These are phyloP conservation scores for Platismatia glauca DNA, from an alignment of 495 filamentous ascomycete species.

Conservation along the genomic window DNA sequence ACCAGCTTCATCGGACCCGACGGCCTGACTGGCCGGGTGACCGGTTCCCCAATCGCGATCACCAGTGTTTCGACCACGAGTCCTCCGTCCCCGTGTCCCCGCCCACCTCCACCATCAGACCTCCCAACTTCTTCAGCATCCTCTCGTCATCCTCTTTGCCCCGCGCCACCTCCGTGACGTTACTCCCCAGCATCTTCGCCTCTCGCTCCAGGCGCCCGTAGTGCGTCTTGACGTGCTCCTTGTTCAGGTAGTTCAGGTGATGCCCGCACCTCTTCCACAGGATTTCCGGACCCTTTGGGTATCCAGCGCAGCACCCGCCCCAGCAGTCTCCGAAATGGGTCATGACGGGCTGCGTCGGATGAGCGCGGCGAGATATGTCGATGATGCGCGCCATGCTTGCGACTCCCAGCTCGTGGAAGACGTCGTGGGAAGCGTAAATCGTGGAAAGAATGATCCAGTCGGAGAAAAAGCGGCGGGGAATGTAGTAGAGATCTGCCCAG, in stretches of 20 bases:
- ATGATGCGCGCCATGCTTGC: conserved; percentile 25
- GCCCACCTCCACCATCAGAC: background rate
- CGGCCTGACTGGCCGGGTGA: background rate
- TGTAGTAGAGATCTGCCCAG: conserved; percentile 27
- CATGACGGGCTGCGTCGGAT: conserved; percentile 1
- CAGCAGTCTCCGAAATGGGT: conserved; percentile 4
- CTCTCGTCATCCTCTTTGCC: background rate
- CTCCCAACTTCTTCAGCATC: background rate
- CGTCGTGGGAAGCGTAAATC: conserved; percentile 10
- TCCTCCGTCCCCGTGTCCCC: background rate
- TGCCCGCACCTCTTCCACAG: conserved; percentile 1
- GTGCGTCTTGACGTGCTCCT: background rate
- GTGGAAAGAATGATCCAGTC: conserved; percentile 23
- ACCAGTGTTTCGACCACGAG: conserved; percentile 4
- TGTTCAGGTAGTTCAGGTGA: conserved; percentile 1
- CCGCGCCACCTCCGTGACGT: background rate
- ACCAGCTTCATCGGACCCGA: background rate
- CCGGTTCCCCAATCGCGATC: background rate
- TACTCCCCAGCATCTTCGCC: background rate
- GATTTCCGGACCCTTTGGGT: background rate
- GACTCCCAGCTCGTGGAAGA: conserved; percentile 22
- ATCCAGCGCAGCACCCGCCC: background rate
- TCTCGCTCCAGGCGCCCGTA: conserved; percentile 1
- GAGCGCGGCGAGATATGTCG: conserved; percentile 12
- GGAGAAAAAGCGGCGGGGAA: conserved; percentile 25